Conservation (phyloP, 192 early-diverging fungal genomes). For the Coemansia asiatica region DNA sequence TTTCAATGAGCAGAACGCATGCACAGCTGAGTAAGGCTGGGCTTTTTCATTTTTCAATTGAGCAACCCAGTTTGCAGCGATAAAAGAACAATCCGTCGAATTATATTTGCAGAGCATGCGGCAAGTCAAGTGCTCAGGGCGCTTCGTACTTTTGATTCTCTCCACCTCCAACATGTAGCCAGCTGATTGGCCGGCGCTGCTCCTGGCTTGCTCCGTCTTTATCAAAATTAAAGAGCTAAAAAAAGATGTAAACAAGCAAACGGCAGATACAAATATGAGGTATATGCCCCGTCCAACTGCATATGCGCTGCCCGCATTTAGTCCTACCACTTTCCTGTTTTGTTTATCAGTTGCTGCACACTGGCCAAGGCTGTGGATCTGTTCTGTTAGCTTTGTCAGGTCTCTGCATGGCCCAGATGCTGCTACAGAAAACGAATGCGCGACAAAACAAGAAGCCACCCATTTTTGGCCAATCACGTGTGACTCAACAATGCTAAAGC, state of each 20-base stretch:
- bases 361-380: too few species aligned
- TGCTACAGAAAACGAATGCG: background rate
- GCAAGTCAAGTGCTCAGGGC: conserved; percentile 1
- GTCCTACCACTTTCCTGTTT: background rate
- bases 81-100: background rate
- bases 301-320: background rate
- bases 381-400: too few species aligned
- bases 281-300: background rate
- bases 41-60: background rate
- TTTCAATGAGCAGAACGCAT: too few species aligned
- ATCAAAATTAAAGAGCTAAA: background rate
- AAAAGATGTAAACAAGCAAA: background rate
- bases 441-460: background rate
- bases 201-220: too few species aligned
- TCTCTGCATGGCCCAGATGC: too few species aligned
- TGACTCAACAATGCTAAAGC: background rate
- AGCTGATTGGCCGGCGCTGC: background rate
- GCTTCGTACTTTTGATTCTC: background rate
- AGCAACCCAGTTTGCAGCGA: background rate
- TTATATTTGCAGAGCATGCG: background rate
- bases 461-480: conserved; percentile 2
- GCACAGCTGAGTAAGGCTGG: too few species aligned
- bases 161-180: background rate
- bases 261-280: background rate
- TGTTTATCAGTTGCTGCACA: too few species aligned